Evolutionary conservation across 1,284 basidiomycete species (phyloP).

Genomic region (Cutaneotrichosporon sp.): DNA sequence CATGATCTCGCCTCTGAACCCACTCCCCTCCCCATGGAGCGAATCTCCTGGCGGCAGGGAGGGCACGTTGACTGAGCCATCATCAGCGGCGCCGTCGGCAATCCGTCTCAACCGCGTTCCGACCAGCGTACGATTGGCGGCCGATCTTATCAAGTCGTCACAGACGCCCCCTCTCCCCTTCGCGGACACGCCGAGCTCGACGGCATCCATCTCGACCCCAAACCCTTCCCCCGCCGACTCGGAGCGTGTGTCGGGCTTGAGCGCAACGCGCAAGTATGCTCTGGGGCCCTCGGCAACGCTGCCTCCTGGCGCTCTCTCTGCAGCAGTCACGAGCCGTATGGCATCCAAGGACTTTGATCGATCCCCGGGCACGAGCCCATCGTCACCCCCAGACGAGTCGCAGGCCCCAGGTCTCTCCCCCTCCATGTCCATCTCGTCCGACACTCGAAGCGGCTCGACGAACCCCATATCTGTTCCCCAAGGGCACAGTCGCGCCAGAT

Average conservation of each 20-base stretch:
- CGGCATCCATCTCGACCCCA: slow-evolving; percentile 35
- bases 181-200: slow-evolving; percentile 19
- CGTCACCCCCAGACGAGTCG: slow-evolving; percentile 4
- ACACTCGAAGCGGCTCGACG: background rate
- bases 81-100: slow-evolving; percentile 41
- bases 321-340: background rate
- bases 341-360: background rate
- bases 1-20: slow-evolving; percentile 53
- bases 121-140: slow-evolving; percentile 58
- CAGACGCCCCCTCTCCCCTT: slow-evolving; percentile 21
- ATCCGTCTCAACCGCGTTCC: slow-evolving; percentile 60
- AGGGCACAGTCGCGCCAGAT: slow-evolving; percentile 5
- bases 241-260: background rate
- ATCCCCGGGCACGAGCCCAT: slow-evolving; percentile 2
- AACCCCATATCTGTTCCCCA: slow-evolving; percentile 8
- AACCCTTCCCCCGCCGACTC: slow-evolving; percentile 33
- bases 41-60: slow-evolving; percentile 22
- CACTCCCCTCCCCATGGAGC: slow-evolving; percentile 53
- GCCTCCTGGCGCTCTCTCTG: slow-evolving; percentile 8
- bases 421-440: slow-evolving; percentile 6
- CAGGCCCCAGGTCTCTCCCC: background rate
- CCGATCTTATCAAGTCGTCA: slow-evolving; percentile 52
- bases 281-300: slow-evolving; percentile 16
- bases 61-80: slow-evolving; percentile 29
- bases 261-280: slow-evolving; percentile 5